Evolutionary conservation across 306 rosid genomes (phyloP).

Genomic region (Rosa chinensis): DNA sequence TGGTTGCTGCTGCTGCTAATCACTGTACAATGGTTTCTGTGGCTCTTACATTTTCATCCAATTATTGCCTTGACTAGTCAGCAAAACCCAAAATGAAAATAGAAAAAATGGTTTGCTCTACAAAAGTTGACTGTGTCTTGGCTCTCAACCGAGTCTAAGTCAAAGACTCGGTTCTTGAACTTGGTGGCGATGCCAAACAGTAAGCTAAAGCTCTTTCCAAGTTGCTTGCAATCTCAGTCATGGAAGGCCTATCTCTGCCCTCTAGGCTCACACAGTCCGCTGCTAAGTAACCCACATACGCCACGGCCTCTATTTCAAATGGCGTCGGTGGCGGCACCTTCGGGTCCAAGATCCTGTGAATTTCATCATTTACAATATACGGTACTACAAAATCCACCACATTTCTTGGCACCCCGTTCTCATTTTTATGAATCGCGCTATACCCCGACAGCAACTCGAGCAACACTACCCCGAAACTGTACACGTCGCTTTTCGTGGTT

Average conservation of each 20-base stretch:
- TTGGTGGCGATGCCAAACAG: conserved; percentile 45
- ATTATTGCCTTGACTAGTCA: neutral
- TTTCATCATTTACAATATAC: conserved; percentile 58
- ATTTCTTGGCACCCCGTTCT: conserved; percentile 67
- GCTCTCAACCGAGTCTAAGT: neutral
- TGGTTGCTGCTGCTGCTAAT: neutral
- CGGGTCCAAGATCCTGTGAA: conserved; percentile 71
- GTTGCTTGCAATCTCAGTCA: conserved; percentile 54
- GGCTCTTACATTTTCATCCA: neutral
- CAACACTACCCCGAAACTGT: conserved; percentile 79
- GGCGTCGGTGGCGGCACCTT: conserved; percentile 74
- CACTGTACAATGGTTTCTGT: neutral
- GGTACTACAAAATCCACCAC: conserved; percentile 82
- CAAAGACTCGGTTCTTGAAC: conserved; percentile 45
- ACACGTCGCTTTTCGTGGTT: conserved; percentile 81
- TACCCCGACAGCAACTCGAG: conserved; percentile 63
- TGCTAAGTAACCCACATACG: conserved; percentile 73
- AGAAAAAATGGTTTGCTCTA: neutral
- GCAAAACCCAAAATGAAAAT: neutral
- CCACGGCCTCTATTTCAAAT: conserved; percentile 77
- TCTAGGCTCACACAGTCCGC: conserved; percentile 67
- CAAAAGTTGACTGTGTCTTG: neutral
- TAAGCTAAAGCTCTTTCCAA: conserved; percentile 65
- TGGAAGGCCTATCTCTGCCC: conserved; percentile 67
- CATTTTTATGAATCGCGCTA: conserved; percentile 70